Evolutionary conservation across 768 basidiomycete species (phyloP), one percentile per base, ranked within the genome.

Genomic region (Arthromyces matolae): DNA sequence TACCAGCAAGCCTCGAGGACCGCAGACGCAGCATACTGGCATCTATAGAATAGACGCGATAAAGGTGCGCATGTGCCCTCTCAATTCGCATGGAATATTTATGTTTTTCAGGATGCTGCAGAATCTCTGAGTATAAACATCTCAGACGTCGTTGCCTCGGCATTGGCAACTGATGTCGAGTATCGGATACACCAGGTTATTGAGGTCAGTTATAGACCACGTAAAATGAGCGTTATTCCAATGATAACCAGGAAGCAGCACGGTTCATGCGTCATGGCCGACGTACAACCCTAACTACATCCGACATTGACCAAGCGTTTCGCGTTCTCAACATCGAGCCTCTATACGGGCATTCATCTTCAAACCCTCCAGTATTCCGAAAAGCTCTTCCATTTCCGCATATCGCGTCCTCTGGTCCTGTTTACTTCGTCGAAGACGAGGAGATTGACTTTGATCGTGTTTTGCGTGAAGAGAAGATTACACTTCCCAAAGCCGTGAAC

Each of bases 321-420:
- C 89, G 91, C 51, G 91, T 90, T 1, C 78, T 95, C 39, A 98
- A 97, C 69, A 92, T 98, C 55, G 96, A 98, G 66, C 96, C 96
- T 9, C 71, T 98, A 19, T 98, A 89, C 61, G 96, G 88, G 24
- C 91, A 86, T 71, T 80, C 79, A 8, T 73, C 86, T 0, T 73
- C 80, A 56, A 80, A 82, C 56, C 77, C 81, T 9, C 75, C 80
- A 0, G 67, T 76, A 2, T 89, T 81, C 71, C 81, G 80, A 58
- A 71, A 77, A 45, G 76, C 78, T 37, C 76, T 79, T 20, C 75
- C 80, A 40, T 79, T 76, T 53, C 71, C 77, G 8, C 68, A 78
- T 52, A 49, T 69, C 35, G 69, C 72, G 8, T 64, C 75, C 3
- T 78, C 80, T 5, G 88, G 86, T 1, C 70, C 88, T 3, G 86